Percentiles rank a stretch among this genome's conserved stretches.
Evolutionary conservation across 2,329 filamentous ascomycete species (phyloP).

Genomic region (Fusarium globosum): DNA sequence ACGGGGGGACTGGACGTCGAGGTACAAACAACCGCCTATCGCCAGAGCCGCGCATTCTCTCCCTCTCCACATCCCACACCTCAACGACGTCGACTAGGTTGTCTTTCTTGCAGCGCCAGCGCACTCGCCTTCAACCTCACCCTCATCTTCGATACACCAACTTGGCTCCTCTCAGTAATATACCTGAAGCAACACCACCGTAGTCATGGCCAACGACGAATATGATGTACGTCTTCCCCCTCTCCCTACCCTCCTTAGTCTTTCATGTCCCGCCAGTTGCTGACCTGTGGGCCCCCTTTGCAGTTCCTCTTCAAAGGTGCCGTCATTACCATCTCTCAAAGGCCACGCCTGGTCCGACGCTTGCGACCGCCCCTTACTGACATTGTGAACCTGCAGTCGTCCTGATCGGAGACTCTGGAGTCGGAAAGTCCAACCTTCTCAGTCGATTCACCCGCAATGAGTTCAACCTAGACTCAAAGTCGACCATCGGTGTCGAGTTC

Average conservation of each 20-base stretch:
- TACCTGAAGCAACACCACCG: slow-evolving; percentile 41
- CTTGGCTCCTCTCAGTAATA: slow-evolving; percentile 21
- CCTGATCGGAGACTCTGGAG: slow-evolving; percentile 98
- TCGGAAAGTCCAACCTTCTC: slow-evolving; percentile 99
- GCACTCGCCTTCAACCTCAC: slow-evolving; percentile 31
- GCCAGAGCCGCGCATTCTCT: slow-evolving; percentile 49
- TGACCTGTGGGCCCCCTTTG: slow-evolving; percentile 48
- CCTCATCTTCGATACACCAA: slow-evolving; percentile 29
- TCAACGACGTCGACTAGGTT: slow-evolving; percentile 43
- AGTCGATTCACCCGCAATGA: slow-evolving; percentile 99
- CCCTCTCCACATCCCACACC: slow-evolving; percentile 49
- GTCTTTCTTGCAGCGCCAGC: slow-evolving; percentile 42
- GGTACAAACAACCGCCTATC: slow-evolving; percentile 46
- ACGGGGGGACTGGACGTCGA: slow-evolving; percentile 33
- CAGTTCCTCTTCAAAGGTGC: slow-evolving; percentile 99
- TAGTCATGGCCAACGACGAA: slow-evolving; percentile 98
- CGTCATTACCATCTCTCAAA: slow-evolving; percentile 41
- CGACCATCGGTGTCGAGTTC: slow-evolving; percentile 99
- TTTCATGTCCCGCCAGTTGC: slow-evolving; percentile 43
- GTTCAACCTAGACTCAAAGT: slow-evolving; percentile 99
- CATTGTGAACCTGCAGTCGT: slow-evolving; percentile 72
- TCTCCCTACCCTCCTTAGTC: slow-evolving; percentile 23
- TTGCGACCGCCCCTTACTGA: slow-evolving; percentile 46
- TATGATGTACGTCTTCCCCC: slow-evolving; percentile 83
- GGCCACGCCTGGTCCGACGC: slow-evolving; percentile 29